phyloP scores from a whole-genome alignment of 345 rosid genomes.

The Salix suchowensis region DNA sequence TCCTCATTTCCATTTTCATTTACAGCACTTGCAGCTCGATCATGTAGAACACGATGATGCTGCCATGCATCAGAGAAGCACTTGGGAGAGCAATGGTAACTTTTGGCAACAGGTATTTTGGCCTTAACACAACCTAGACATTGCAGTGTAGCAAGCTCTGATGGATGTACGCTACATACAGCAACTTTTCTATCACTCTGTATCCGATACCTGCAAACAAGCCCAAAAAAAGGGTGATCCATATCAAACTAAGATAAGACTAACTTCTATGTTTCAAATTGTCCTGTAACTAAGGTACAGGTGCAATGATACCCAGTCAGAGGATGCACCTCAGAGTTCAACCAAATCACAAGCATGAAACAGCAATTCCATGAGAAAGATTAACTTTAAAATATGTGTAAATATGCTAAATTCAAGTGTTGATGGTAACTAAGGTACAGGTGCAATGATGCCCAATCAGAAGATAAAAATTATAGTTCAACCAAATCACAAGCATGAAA shows the following conservation, averaged over 20 bases:
- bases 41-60: constrained; percentile 92
- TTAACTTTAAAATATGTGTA: neutral
- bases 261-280: neutral
- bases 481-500: neutral
- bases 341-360: neutral
- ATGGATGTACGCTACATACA: constrained; percentile 86
- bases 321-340: neutral
- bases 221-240: constrained; percentile 4
- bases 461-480: neutral
- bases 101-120: constrained; percentile 73
- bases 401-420: neutral
- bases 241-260: neutral
- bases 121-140: constrained; percentile 88
- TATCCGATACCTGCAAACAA: constrained; percentile 71
- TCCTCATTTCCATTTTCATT: constrained; percentile 83
- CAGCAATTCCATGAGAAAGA: neutral
- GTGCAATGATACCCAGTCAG: neutral
- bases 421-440: neutral
- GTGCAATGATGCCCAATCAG: too few species aligned
- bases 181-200: constrained; percentile 89
- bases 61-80: constrained; percentile 98
- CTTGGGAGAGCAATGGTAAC: constrained; percentile 90
- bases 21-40: constrained; percentile 81
- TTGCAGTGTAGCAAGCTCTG: constrained; percentile 82
- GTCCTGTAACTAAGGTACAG: neutral